Evolutionary conservation across 805 yeast species (phyloP), one percentile per base, ranked within the genome.

Genomic region (Lipomyces starkeyi): DNA sequence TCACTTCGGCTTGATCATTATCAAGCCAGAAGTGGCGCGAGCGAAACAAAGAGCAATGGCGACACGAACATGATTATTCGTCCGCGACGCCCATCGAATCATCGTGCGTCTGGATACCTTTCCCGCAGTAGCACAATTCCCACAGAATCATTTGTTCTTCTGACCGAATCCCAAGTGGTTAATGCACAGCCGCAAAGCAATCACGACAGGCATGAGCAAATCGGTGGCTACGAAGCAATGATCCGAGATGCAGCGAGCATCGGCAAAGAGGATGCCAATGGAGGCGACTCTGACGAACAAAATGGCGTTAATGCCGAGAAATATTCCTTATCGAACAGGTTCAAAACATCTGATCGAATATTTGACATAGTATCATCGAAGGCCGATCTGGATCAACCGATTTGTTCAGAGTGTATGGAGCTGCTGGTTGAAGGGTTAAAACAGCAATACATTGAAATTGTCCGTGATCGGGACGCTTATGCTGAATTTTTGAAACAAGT

Each of bases 361-460:
- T 58, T 56, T 54, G 88, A 89, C 70, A 82, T 90, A 1, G 78
- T 94, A 5, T 88, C 95, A 0, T 82, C 85, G 4, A 88, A 90
- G 69, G 88, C 89, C 62, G 92, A 89, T 68, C 83, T 94, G 17
- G 96, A 91, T 71, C 88, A 87, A 74, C 99, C 99, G 0, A 86
- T 95, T 17, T 94, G 98, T 74, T 83, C 83, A 29, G 98, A 93
- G 57, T 95, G 99, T 77, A 90, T 95, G 6, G 86, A 84, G 56
- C 76, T 83, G 25, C 78, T 94, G 32, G 81, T 90, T 11, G 87
- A 85, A 9, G 88, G 88, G 65, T 82, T 92, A 77, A 89, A 88
- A 74, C 77, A 80, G 13, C 88, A 88, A 72, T 90, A 90, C 76
- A 94, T 90, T 68, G 90, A 87, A 64, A 85, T 88, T 4, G 85